phyloP scores from a whole-genome alignment of 2,329 filamentous ascomycete genomes.

The Colletotrichum tropicicola region DNA sequence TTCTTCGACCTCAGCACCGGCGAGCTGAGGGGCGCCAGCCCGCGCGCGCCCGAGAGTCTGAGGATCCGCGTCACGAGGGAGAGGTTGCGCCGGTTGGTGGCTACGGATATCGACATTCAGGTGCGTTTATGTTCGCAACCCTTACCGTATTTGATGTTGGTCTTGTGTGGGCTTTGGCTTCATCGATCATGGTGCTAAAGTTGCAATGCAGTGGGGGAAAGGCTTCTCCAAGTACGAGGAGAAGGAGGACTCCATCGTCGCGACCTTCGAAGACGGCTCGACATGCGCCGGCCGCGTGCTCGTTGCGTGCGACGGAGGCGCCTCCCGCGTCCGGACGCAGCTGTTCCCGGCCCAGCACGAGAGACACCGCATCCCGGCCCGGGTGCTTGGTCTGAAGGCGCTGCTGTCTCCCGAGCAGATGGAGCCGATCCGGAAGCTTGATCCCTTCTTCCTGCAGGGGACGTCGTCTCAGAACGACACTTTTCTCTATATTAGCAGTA shows the following conservation, averaged over 20 bases:
- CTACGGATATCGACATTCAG: slow-evolving; percentile 53
- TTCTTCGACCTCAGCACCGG: slow-evolving; percentile 65
- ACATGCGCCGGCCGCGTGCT: slow-evolving; percentile 51
- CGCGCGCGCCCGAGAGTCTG: slow-evolving; percentile 51
- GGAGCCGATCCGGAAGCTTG: slow-evolving; percentile 52
- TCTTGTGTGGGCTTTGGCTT: too few relatives aligned
- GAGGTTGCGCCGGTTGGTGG: slow-evolving; percentile 54
- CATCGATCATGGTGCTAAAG: background rate
- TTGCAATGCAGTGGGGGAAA: slow-evolving; percentile 49
- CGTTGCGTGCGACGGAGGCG: slow-evolving; percentile 60
- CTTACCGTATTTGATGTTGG: too few relatives aligned
- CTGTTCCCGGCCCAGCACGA: slow-evolving; percentile 44
- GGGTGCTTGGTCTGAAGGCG: slow-evolving; percentile 56
- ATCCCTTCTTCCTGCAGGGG: slow-evolving; percentile 65
- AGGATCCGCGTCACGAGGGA: slow-evolving; percentile 58
- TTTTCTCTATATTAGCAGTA: slow-evolving; percentile 63
- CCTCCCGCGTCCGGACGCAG: slow-evolving; percentile 50
- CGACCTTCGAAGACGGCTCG: slow-evolving; percentile 56
- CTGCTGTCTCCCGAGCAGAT: slow-evolving; percentile 50
- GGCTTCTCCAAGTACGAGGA: slow-evolving; percentile 40
- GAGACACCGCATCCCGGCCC: slow-evolving; percentile 54
- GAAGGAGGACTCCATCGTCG: slow-evolving; percentile 42
- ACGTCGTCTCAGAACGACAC: slow-evolving; percentile 58
- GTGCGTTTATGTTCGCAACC: too few relatives aligned
- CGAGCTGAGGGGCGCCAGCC: slow-evolving; percentile 49